Evolutionary conservation across 208 protist genomes (phyloP).

Genomic region (Crithidia brevicula): DNA sequence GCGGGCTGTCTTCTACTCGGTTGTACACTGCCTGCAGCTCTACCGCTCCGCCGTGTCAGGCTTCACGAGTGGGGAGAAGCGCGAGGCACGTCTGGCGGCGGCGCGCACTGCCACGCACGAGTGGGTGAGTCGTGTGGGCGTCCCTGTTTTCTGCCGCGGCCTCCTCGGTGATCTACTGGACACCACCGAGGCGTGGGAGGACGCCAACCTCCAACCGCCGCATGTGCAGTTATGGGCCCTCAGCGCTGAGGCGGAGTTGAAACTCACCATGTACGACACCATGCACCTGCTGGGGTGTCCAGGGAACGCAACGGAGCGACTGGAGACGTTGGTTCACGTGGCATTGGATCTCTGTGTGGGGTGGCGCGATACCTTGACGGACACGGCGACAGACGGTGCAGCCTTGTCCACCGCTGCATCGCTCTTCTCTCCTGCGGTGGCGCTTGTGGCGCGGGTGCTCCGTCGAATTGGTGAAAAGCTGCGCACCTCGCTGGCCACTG

Average conservation of each 20-base stretch:
- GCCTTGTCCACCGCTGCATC: too few species aligned
- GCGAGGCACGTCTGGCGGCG: neutral
- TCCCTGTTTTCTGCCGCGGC: conserved; percentile 29
- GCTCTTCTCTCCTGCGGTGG: conserved; percentile 1
- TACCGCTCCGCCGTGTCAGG: conserved; percentile 22
- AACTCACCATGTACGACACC: conserved; percentile 33
- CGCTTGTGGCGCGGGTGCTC: neutral
- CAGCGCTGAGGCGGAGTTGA: conserved; percentile 39
- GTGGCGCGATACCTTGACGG: neutral
- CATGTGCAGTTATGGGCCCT: conserved; percentile 24
- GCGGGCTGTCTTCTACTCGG: conserved; percentile 38
- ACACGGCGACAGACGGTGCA: neutral
- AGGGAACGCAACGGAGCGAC: conserved; percentile 9
- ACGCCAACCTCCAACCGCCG: conserved; percentile 3
- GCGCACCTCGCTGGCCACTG: neutral
- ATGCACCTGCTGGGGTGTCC: conserved; percentile 16
- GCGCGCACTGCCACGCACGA: conserved; percentile 1
- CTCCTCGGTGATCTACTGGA: conserved; percentile 46
- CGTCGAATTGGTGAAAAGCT: conserved; percentile 1
- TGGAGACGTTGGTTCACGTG: conserved; percentile 33
- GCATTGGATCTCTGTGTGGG: conserved; percentile 30
- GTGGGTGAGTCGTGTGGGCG: conserved; percentile 33
- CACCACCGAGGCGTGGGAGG: conserved; percentile 24
- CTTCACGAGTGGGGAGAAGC: conserved; percentile 37
- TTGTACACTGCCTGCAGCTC: conserved; percentile 44